Base-by-base conservation (phyloP, 805 yeast genomes). In the Clavispora vitiphila region DNA sequence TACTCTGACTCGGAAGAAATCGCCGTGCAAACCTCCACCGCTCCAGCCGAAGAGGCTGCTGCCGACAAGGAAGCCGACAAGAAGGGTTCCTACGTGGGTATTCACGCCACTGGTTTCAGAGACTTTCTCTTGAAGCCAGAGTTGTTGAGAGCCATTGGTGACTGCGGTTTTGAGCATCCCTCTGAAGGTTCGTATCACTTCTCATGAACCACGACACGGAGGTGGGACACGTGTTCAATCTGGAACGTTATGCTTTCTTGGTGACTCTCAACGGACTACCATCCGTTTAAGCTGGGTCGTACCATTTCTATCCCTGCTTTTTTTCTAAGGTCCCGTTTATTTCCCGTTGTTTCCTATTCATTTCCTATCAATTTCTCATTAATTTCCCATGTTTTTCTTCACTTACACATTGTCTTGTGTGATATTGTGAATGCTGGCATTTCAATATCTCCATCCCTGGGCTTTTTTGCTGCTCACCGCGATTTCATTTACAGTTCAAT, bases 81-180 rank as follows among this genome's bases (percentile, higher is more conserved):
- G 70, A 91, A 91, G 72, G 98, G 98, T 62, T 88, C 97, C 35
- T 93, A 93, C 58, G 98, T 90, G 47, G 98, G 98, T 61, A 86
- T 89, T 57, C 98, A 93, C 69, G 91, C 98, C 51, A 91, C 98
- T 51, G 97, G 97, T 65, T 91, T 93, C 82, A 87, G 95, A 71
- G 99, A 93, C 72, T 91, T 91, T 71, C 73, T 93, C 61, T 78
- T 91, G 69, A 93, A 93, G 74, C 97, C 98, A 24, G 99, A 93
- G 73, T 78, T 91, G 55, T 77, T 91, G 60, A 85, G 99, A 72
- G 99, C 99, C 51, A 91, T 91, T 63, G 95, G 90, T 54, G 99
- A 91, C 71, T 89, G 97, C 76, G 99, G 99, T 76, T 91, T 91
- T 65, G 99, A 91, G 76, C 99, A 91, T 74, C 99, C 99, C 53